Conservation (phyloP, 257 asterid species). For the Penstemon eatonii region DNA sequence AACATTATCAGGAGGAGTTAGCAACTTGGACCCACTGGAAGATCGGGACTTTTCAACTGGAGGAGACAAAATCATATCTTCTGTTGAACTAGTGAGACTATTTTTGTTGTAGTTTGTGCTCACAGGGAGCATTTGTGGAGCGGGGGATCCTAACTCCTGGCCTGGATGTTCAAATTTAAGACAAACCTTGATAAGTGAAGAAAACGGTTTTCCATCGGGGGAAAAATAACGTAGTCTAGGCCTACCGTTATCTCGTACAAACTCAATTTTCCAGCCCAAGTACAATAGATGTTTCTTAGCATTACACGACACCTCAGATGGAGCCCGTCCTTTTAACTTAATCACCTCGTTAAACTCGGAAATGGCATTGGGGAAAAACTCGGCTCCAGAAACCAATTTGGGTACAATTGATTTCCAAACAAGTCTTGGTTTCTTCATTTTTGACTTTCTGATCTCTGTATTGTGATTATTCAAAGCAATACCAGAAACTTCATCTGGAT, state of each 20-base stretch:
- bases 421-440: slow-evolving; percentile 12
- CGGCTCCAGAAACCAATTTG: slow-evolving; percentile 24
- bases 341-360: slow-evolving; percentile 24
- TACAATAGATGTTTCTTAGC: slow-evolving; percentile 52
- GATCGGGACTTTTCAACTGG: slow-evolving; percentile 32
- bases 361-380: slow-evolving; percentile 20
- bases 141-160: slow-evolving; percentile 31
- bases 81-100: slow-evolving; percentile 19
- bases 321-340: not conserved
- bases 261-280: slow-evolving; percentile 65
- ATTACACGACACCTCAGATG: not conserved
- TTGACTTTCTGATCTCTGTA: slow-evolving; percentile 26
- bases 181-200: slow-evolving; percentile 45
- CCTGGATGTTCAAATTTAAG: not conserved
- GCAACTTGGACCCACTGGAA: slow-evolving; percentile 31
- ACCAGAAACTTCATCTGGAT: slow-evolving; percentile 31
- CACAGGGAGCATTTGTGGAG: not conserved
- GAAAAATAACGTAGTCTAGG: slow-evolving; percentile 43
- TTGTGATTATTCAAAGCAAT: slow-evolving; percentile 29
- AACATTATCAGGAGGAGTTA: slow-evolving; percentile 11
- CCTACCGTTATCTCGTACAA: not conserved
- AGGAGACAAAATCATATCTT: not conserved
- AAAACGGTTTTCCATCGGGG: slow-evolving; percentile 40
- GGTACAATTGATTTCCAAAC: slow-evolving; percentile 44
- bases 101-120: slow-evolving; percentile 18